Conservation (phyloP, 805 yeast genomes). For the Candida xiaguanensis region DNA sequence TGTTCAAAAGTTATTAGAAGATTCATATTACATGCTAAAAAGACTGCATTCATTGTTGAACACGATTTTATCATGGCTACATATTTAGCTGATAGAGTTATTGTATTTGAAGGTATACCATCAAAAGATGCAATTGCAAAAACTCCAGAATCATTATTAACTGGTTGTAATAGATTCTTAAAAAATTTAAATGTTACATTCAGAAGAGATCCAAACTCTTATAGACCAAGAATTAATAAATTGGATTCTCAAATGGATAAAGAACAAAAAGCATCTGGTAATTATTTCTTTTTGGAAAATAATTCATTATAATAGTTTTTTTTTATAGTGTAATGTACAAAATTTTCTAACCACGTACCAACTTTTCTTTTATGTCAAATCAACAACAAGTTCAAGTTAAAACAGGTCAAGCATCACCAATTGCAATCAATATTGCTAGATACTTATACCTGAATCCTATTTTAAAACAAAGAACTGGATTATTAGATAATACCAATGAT, state of each 20-base stretch:
- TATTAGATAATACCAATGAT: slow-evolving; percentile 61
- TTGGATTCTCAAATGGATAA: slow-evolving; percentile 98
- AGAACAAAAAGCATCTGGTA: slow-evolving; percentile 90
- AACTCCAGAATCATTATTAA: slow-evolving; percentile 86
- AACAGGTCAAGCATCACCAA: slow-evolving; percentile 35
- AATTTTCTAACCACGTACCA: slow-evolving; percentile 1
- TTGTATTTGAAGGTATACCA: slow-evolving; percentile 96
- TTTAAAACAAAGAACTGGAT: slow-evolving; percentile 81
- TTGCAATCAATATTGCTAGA: slow-evolving; percentile 66
- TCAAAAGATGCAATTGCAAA: slow-evolving; percentile 82
- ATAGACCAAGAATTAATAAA: slow-evolving; percentile 98
- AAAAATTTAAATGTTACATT: slow-evolving; percentile 96
- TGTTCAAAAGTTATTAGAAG: slow-evolving; percentile 98
- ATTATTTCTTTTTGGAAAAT: slow-evolving; percentile 92
- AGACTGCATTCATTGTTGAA: slow-evolving; percentile 98
- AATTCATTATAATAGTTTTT: slow-evolving; percentile 28
- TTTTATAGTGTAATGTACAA: neutral
- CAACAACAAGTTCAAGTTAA: slow-evolving; percentile 12
- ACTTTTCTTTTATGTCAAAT: slow-evolving; percentile 1
- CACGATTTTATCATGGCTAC: slow-evolving; percentile 99
- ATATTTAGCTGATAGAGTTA: slow-evolving; percentile 96
- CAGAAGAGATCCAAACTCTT: slow-evolving; percentile 98
- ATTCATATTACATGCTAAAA: slow-evolving; percentile 91
- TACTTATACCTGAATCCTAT: slow-evolving; percentile 60
- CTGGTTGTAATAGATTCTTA: slow-evolving; percentile 96